Conservation (phyloP, 2,329 filamentous ascomycete genomes). For the Ascochyta koolunga region DNA sequence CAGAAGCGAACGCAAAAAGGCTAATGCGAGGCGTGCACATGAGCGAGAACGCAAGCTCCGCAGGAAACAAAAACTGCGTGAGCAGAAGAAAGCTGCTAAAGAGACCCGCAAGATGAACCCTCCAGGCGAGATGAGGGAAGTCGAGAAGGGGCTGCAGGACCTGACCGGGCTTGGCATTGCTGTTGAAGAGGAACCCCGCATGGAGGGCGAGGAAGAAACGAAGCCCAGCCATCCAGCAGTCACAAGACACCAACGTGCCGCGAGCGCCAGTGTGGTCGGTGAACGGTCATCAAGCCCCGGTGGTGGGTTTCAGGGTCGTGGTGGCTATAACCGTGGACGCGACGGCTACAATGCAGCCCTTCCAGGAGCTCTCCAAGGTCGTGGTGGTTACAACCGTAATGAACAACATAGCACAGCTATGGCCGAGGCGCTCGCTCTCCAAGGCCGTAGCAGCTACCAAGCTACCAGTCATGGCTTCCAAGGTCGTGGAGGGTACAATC, state of each 20-base stretch:
- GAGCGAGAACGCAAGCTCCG: conserved; percentile 43
- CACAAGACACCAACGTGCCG: conserved; percentile 36
- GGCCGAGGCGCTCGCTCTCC: conserved; percentile 28
- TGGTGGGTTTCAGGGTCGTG: conserved; percentile 38
- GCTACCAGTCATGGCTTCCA: conserved; percentile 28
- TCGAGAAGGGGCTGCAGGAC: conserved; percentile 36
- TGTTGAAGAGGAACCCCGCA: conserved; percentile 39
- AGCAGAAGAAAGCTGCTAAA: conserved; percentile 48
- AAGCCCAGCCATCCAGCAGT: conserved; percentile 39
- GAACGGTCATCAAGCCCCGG: conserved; percentile 42
- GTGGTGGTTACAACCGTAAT: conserved; percentile 37
- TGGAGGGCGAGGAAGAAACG: conserved; percentile 35
- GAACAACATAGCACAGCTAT: conserved; percentile 25
- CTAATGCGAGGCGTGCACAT: conserved; percentile 46
- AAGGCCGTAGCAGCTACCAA: conserved; percentile 25
- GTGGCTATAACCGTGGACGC: conserved; percentile 44
- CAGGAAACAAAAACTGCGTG: conserved; percentile 47
- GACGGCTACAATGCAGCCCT: conserved; percentile 44
- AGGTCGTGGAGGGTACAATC: conserved; percentile 42
- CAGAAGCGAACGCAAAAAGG: conserved; percentile 45
- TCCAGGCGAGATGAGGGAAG: conserved; percentile 32
- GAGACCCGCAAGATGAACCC: conserved; percentile 32
- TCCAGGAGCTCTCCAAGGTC: conserved; percentile 38
- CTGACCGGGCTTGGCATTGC: conserved; percentile 44
- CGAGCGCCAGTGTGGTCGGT: conserved; percentile 35